phyloP scores from a whole-genome alignment of 352 stramenopile species.

The Phytophthora cactorum region DNA sequence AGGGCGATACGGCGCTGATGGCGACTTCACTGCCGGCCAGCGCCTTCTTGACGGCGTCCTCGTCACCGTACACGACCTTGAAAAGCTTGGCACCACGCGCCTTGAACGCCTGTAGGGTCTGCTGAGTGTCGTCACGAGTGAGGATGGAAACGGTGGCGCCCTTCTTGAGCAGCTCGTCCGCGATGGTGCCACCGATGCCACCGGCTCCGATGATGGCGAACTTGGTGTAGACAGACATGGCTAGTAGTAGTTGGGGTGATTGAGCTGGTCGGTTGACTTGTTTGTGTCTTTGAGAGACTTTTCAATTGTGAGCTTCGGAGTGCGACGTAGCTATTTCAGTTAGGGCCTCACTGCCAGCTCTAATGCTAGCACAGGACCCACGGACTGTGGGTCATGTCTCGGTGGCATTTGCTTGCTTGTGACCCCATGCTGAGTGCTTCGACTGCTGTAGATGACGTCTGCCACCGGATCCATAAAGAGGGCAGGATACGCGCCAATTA shows the following conservation, averaged over 20 bases:
- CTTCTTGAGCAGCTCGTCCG: constrained; percentile 37
- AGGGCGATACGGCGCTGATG: constrained; percentile 7
- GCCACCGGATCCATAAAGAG: no score
- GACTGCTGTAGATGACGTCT: no score
- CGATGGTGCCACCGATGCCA: constrained; percentile 28
- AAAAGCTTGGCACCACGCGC: constrained; percentile 25
- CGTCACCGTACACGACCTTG: constrained; percentile 31
- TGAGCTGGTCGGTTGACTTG: neutral
- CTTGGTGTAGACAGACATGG: constrained; percentile 20
- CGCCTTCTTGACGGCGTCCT: constrained; percentile 24
- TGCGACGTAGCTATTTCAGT: no score
- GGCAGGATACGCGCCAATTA: no score
- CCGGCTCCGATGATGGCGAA: constrained; percentile 35
- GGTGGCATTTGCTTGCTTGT: no score
- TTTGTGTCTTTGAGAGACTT: constrained; percentile 22
- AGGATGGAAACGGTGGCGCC: constrained; percentile 20
- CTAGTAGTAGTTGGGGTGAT: neutral
- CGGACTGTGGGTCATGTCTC: no score
- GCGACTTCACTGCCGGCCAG: constrained; percentile 29
- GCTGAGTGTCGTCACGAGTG: constrained; percentile 31
- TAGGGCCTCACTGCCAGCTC: no score
- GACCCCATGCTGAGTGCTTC: no score
- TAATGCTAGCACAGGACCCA: no score
- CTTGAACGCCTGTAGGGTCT: constrained; percentile 36
- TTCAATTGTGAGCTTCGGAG: constrained; percentile 16